phyloP scores from a whole-genome alignment of 1,139 yeast genomes.

The Candida sojae region DNA sequence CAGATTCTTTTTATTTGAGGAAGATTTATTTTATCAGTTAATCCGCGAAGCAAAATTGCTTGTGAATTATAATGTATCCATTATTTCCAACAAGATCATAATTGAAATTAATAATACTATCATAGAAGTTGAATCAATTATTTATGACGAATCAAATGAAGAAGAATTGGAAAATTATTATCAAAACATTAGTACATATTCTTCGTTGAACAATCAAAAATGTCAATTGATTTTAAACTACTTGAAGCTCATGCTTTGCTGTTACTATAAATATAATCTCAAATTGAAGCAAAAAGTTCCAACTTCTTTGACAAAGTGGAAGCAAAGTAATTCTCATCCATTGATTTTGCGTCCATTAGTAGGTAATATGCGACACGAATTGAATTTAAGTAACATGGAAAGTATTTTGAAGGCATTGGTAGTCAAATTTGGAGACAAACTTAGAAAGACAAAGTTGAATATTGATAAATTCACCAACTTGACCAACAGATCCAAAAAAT shows the following conservation, averaged over 20 bases:
- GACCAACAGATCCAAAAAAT: slow-evolving; percentile 13
- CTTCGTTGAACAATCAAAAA: slow-evolving; percentile 36
- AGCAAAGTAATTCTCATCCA: slow-evolving; percentile 48
- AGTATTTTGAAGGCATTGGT: slow-evolving; percentile 40
- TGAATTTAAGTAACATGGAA: slow-evolving; percentile 43
- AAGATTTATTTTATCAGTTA: slow-evolving; percentile 73
- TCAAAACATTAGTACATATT: slow-evolving; percentile 31
- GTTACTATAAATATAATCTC: slow-evolving; percentile 56
- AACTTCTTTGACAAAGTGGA: slow-evolving; percentile 54
- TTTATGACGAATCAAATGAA: slow-evolving; percentile 46
- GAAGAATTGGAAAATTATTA: slow-evolving; percentile 37
- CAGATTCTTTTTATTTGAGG: slow-evolving; percentile 78
- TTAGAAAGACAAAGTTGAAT: slow-evolving; percentile 18
- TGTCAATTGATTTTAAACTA: slow-evolving; percentile 57
- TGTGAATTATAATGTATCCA: slow-evolving; percentile 70
- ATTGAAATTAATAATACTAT: slow-evolving; percentile 67
- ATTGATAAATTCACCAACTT: slow-evolving; percentile 26
- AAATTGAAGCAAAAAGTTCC: slow-evolving; percentile 48
- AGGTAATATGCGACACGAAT: slow-evolving; percentile 68
- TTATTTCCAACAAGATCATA: slow-evolving; percentile 65
- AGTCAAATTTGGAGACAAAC: slow-evolving; percentile 19
- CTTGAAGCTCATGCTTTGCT: slow-evolving; percentile 61
- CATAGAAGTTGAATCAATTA: slow-evolving; percentile 68
- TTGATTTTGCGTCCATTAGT: slow-evolving; percentile 64
- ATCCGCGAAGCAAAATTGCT: slow-evolving; percentile 73